Evolutionary conservation across 2,329 filamentous ascomycete species (phyloP).

Genomic region (Coniochaeta sp.): DNA sequence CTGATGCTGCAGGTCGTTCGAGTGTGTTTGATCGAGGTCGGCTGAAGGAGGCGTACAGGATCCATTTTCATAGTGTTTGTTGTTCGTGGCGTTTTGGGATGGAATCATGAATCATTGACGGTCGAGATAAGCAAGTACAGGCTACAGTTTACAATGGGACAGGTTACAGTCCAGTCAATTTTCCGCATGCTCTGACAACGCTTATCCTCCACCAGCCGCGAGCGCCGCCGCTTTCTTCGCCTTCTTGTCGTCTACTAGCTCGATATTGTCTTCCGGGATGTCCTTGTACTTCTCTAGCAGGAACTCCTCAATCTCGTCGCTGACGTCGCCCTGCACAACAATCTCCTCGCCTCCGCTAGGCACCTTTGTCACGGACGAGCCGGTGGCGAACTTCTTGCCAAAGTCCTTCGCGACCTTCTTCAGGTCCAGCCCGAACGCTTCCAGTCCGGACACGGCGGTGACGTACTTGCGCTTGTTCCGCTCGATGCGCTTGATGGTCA

Average conservation of each 20-base stretch:
- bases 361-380: conserved; percentile 84
- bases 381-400: conserved; percentile 97
- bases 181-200: not conserved
- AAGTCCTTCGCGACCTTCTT: conserved; percentile 97
- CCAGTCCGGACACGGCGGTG: conserved; percentile 83
- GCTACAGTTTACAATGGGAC: not conserved
- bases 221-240: conserved; percentile 59
- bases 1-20: not conserved
- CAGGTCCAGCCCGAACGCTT: conserved; percentile 83
- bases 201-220: conserved; percentile 7
- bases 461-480: conserved; percentile 97
- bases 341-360: conserved; percentile 88
- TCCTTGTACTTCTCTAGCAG: conserved; percentile 81
- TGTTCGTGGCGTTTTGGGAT: not conserved
- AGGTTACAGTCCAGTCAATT: not conserved
- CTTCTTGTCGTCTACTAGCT: conserved; percentile 92
- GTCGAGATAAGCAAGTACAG: not conserved
- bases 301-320: conserved; percentile 90
- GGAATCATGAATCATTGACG: not conserved
- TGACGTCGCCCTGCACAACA: conserved; percentile 94
- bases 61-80: not conserved
- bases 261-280: conserved; percentile 91
- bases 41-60: not conserved
- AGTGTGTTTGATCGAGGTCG: not conserved
- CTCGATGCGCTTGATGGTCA: conserved; percentile 94